Evolutionary conservation across 768 basidiomycete genomes (phyloP).

Genomic region (Galerina marginata): DNA sequence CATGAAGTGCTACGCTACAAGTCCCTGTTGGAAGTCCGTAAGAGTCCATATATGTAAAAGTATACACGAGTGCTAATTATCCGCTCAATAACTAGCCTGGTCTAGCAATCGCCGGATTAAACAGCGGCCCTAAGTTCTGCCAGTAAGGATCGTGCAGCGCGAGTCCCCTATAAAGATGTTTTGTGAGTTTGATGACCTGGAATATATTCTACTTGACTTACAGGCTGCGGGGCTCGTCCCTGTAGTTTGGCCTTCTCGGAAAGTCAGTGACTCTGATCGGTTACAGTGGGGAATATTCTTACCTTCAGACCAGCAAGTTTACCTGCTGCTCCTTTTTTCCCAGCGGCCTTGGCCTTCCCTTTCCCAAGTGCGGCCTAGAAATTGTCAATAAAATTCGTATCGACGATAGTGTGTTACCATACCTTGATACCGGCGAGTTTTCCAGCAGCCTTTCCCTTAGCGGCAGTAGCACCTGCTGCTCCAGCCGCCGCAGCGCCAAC

Average conservation of each 20-base stretch:
- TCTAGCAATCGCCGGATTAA: too few relatives aligned
- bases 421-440: slow-evolving; percentile 5
- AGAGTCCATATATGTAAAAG: too few relatives aligned
- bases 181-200: too few relatives aligned
- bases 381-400: neutral
- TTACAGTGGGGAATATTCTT: neutral
- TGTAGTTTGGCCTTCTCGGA: neutral
- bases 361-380: neutral
- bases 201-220: neutral
- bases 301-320: neutral
- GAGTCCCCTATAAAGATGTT: slow-evolving; percentile 1
- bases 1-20: too few relatives aligned
- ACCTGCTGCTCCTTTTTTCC: neutral
- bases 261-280: too few relatives aligned
- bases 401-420: neutral
- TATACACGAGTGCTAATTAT: too few relatives aligned
- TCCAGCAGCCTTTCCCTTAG: neutral
- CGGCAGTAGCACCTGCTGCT: neutral
- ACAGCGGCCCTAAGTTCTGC: neutral
- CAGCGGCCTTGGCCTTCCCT: neutral
- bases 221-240: neutral
- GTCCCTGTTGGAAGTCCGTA: too few relatives aligned
- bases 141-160: slow-evolving; percentile 2
- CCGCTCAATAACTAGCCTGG: too few relatives aligned
- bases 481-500: neutral